These are phyloP conservation scores for Lactarius psammicola DNA, from an alignment of 768 basidiomycete genomes.

Conservation along the genomic window DNA sequence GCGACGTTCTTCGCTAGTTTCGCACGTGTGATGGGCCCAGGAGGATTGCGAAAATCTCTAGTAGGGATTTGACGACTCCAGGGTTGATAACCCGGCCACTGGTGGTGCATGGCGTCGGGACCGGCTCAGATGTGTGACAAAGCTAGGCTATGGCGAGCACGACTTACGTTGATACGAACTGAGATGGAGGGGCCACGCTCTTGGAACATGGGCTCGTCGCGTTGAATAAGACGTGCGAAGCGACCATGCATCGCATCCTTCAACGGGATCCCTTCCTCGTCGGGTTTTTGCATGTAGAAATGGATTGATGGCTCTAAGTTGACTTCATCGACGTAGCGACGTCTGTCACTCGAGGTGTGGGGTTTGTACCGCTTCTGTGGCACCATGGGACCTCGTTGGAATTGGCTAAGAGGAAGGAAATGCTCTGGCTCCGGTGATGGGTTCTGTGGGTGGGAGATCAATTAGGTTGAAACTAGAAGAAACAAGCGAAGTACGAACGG, in stretches of 20 bases:
- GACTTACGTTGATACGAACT: conserved; percentile 66
- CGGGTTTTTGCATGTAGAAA: conserved; percentile 54
- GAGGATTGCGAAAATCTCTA: conserved; percentile 75
- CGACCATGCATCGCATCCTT: conserved; percentile 62
- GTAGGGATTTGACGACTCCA: conserved; percentile 85
- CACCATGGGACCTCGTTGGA: conserved; percentile 44
- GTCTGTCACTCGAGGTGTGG: conserved; percentile 71
- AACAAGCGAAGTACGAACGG: conserved; percentile 4
- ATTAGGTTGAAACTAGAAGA: conserved; percentile 2
- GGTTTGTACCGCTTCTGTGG: conserved; percentile 74
- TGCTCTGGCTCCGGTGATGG: conserved; percentile 22
- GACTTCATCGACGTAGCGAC: conserved; percentile 73
- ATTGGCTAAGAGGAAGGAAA: conserved; percentile 16
- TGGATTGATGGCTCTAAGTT: conserved; percentile 61
- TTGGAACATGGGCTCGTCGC: conserved; percentile 66
- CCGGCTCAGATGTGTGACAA: conserved; percentile 8
- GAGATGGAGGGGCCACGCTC: conserved; percentile 78
- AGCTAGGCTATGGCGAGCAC: conserved; percentile 9
- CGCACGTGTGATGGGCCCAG: conserved; percentile 69
- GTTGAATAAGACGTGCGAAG: conserved; percentile 52
- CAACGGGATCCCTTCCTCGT: conserved; percentile 60
- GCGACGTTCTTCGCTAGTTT: conserved; percentile 81
- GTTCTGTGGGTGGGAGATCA: neutral
- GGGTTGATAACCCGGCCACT: conserved; percentile 80
- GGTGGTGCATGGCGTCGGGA: conserved; percentile 15